Conservation (phyloP, 2,329 filamentous ascomycete species). For the Aspergillus pseudotamarii region DNA sequence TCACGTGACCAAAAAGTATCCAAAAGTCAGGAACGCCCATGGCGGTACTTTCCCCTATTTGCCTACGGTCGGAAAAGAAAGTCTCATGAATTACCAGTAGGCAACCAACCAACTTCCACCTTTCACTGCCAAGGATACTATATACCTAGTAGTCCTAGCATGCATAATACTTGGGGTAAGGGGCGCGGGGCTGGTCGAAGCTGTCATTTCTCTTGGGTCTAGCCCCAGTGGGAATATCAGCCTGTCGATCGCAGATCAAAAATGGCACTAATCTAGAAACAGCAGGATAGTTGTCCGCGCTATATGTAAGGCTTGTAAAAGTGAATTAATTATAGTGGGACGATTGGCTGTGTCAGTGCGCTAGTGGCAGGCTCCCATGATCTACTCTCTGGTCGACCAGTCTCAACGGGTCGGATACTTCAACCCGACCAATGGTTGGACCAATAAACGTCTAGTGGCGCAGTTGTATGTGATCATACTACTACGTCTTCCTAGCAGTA, state of each 20-base stretch:
- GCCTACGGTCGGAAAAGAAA: not conserved
- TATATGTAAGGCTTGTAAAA: not conserved
- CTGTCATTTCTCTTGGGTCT: not conserved
- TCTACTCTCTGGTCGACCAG: conserved; percentile 15
- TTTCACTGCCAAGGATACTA: not conserved
- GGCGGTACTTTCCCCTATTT: not conserved
- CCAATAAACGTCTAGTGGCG: conserved; percentile 21
- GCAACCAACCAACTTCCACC: not conserved
- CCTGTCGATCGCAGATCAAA: not conserved
- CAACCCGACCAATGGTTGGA: conserved; percentile 12
- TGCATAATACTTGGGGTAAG: not conserved
- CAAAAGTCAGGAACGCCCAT: conserved; percentile 12
- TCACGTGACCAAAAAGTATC: conserved; percentile 21
- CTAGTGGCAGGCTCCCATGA: conserved; percentile 10
- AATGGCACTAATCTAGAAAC: not conserved
- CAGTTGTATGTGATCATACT: conserved; percentile 11
- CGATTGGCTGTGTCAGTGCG: conserved; percentile 1
- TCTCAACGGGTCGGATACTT: conserved; percentile 16
- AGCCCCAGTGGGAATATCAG: not conserved
- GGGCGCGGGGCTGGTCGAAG: not conserved
- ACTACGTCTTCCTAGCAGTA: not conserved
- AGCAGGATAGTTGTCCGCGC: not conserved
- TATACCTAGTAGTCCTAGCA: not conserved
- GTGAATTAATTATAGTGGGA: not conserved
- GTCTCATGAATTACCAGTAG: not conserved